A percentile compares a stretch with the other conserved stretches of the same genome.
These are phyloP conservation scores for Cryptococcus wingfieldii DNA, from an alignment of 1,284 basidiomycete genomes.

Conservation along the genomic window DNA sequence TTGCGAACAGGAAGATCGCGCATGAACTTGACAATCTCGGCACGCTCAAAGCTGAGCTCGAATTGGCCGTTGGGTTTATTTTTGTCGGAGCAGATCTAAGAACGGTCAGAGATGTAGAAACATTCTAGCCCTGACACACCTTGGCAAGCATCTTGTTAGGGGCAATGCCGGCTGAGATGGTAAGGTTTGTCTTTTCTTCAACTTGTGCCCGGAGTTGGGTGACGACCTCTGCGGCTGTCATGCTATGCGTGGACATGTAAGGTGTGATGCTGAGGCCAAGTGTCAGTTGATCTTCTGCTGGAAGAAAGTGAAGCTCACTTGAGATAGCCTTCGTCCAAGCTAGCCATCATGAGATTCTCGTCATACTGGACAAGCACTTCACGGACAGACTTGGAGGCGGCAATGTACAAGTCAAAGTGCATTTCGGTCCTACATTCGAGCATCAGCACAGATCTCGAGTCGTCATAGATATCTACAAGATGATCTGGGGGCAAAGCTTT, in stretches of 20 bases:
- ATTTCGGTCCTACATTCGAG: conserved; percentile 52
- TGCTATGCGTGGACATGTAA: conserved; percentile 67
- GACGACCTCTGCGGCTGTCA: conserved; percentile 71
- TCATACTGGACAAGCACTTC: conserved; percentile 61
- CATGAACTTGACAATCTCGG: conserved; percentile 64
- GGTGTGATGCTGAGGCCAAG: conserved; percentile 32
- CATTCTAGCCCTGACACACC: conserved; percentile 46
- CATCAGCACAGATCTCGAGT: conserved; percentile 4
- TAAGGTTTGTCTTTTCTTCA: conserved; percentile 70
- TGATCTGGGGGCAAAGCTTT: conserved; percentile 89
- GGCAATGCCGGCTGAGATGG: conserved; percentile 89
- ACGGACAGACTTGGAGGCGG: conserved; percentile 58
- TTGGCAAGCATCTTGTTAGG: conserved; percentile 73
- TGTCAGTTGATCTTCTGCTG: background rate
- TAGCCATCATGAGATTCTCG: conserved; percentile 69
- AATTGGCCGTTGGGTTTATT: conserved; percentile 95
- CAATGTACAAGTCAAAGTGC: conserved; percentile 63
- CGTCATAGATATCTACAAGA: conserved; percentile 52
- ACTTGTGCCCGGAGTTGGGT: conserved; percentile 68
- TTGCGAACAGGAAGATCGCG: conserved; percentile 46
- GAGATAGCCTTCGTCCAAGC: conserved; percentile 83
- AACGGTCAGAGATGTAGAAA: background rate
- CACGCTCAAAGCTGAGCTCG: conserved; percentile 62
- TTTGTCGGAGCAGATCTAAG: conserved; percentile 87
- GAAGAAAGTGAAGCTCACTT: conserved; percentile 57